Evolutionary conservation across 371 early-diverging fungal genomes (phyloP).

Genomic region (Mucor velutinosus): DNA sequence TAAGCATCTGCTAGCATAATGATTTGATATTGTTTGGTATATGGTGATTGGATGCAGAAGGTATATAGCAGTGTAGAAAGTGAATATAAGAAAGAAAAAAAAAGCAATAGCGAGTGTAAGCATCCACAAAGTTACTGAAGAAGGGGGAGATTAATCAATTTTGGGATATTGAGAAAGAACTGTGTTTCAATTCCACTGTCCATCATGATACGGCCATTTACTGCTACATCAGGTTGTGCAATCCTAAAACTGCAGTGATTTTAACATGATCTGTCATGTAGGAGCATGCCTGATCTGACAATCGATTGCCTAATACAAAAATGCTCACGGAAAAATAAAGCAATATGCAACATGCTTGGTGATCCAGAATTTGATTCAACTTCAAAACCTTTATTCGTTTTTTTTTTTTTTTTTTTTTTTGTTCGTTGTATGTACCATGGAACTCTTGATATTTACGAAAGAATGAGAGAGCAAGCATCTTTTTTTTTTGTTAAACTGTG

Average conservation of each 20-base stretch:
- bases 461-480: background rate
- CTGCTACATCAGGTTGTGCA: background rate
- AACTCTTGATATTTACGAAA: background rate
- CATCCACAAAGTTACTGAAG: background rate
- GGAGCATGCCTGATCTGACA: background rate
- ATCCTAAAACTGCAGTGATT: background rate
- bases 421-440: background rate
- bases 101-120: background rate
- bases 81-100: background rate
- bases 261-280: background rate
- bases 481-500: background rate
- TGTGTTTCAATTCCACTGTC: background rate
- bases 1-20: conserved; percentile 54
- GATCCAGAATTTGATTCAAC: background rate
- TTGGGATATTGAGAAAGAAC: background rate
- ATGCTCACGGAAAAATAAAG: too few species aligned
- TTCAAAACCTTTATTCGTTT: background rate
- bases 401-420: background rate
- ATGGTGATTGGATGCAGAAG: background rate
- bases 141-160: background rate
- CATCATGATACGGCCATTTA: background rate
- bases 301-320: too few species aligned
- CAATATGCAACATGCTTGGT: background rate
- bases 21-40: background rate
- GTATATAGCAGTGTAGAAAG: background rate